Evolutionary conservation across 352 stramenopile genomes (phyloP).

Genomic region (Phytophthora colocasiae): DNA sequence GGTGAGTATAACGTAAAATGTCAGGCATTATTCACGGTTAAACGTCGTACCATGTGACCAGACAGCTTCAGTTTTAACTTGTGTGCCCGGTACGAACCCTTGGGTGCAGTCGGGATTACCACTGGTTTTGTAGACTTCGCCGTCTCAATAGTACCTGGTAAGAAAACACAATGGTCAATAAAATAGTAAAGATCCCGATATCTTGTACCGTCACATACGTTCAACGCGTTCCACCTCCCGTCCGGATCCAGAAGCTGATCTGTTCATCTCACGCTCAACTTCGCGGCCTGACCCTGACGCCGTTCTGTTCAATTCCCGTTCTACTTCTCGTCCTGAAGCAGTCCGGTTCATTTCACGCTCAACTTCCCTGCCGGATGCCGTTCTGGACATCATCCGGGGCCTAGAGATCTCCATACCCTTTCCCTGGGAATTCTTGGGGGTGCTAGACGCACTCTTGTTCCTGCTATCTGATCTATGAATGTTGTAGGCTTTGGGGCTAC

Average conservation of each 20-base stretch:
- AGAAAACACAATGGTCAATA: conserved; percentile 3
- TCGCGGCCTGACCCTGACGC: conserved; percentile 48
- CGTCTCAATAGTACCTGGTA: conserved; percentile 42
- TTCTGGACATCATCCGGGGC: conserved; percentile 74
- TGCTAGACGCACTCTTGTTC: conserved; percentile 43
- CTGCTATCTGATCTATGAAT: conserved; percentile 76
- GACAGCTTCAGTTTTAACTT: conserved; percentile 90
- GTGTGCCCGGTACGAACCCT: conserved; percentile 71
- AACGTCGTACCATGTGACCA: conserved; percentile 72
- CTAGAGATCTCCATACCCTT: conserved; percentile 85
- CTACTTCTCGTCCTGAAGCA: conserved; percentile 44
- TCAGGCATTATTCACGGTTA: not conserved
- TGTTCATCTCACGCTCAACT: conserved; percentile 43
- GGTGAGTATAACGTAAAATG: conserved; percentile 4
- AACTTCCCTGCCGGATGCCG: conserved; percentile 51
- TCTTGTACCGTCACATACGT: conserved; percentile 26
- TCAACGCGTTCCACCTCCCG: conserved; percentile 49
- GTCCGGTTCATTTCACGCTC: conserved; percentile 38
- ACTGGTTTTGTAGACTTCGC: conserved; percentile 51
- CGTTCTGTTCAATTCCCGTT: conserved; percentile 60
- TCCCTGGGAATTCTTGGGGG: conserved; percentile 42
- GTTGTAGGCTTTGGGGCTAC: conserved; percentile 46
- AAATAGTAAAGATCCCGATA: conserved; percentile 4
- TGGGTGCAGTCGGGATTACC: conserved; percentile 57
- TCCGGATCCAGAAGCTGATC: conserved; percentile 28